phyloP scores from a whole-genome alignment of 2,329 filamentous ascomycete genomes.

The Ustulina deusta region DNA sequence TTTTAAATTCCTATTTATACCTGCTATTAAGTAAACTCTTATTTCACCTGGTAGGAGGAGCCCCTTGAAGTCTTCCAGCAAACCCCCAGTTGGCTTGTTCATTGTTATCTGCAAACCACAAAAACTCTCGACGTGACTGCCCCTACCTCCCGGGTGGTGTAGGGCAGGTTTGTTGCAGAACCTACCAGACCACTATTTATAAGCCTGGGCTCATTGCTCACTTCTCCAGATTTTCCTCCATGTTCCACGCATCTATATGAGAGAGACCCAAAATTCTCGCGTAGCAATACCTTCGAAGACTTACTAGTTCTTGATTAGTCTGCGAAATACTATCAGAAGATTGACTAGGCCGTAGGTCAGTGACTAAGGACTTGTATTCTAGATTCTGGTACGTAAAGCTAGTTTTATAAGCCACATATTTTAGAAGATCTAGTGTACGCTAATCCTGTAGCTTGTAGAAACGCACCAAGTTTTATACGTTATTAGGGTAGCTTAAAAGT shows the following conservation, averaged over 20 bases:
- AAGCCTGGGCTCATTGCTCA: neutral
- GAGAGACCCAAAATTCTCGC: neutral
- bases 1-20: conserved; percentile 6
- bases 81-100: neutral
- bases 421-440: neutral
- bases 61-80: neutral
- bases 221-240: neutral
- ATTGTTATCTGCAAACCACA: neutral
- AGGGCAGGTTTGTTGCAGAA: neutral
- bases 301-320: neutral
- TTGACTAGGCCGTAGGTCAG: neutral
- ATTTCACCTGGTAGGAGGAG: neutral
- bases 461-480: neutral
- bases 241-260: neutral
- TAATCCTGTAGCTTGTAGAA: neutral
- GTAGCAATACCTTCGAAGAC: neutral
- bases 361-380: neutral
- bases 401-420: neutral
- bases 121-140: neutral
- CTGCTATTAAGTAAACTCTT: conserved; percentile 2
- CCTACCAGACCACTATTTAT: neutral
- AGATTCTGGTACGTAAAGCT: neutral
- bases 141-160: neutral
- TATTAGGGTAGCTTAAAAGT: neutral
- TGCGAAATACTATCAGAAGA: neutral